Evolutionary conservation across 192 early-diverging fungal genomes (phyloP).

Genomic region (Linnemannia hyalina): DNA sequence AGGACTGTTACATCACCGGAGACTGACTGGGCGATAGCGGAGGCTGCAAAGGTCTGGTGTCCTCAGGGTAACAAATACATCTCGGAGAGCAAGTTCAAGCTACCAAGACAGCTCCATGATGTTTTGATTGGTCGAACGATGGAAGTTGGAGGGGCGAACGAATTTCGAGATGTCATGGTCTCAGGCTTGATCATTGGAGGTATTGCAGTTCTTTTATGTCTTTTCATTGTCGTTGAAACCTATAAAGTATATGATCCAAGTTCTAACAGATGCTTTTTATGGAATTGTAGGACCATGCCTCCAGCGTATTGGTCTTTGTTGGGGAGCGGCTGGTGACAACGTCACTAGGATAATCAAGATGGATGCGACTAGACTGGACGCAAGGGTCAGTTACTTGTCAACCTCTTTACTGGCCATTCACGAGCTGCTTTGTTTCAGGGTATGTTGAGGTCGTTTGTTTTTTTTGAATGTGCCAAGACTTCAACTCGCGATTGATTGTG

Average conservation of each 20-base stretch:
- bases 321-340: constrained; percentile 29
- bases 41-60: constrained; percentile 37
- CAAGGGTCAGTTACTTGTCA: constrained; percentile 7
- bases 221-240: not conserved
- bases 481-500: constrained; percentile 6
- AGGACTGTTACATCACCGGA: constrained; percentile 22
- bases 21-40: constrained; percentile 31
- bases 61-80: constrained; percentile 32
- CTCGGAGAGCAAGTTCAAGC: constrained; percentile 30
- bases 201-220: constrained; percentile 1
- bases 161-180: constrained; percentile 20
- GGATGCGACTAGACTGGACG: constrained; percentile 6
- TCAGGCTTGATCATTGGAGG: constrained; percentile 30
- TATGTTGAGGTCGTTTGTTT: not conserved
- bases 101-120: constrained; percentile 27
- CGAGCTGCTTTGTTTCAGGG: constrained; percentile 20
- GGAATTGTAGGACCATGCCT: constrained; percentile 21
- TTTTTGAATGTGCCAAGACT: not conserved
- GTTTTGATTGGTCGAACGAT: constrained; percentile 19
- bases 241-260: not conserved
- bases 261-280: constrained; percentile 1
- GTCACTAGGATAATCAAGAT: constrained; percentile 30
- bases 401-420: constrained; percentile 20
- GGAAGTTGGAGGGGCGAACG: constrained; percentile 30
- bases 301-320: constrained; percentile 30